Evolutionary conservation across 169 alveolate species (phyloP).

Genomic region (Perkinsus chesapeaki): DNA sequence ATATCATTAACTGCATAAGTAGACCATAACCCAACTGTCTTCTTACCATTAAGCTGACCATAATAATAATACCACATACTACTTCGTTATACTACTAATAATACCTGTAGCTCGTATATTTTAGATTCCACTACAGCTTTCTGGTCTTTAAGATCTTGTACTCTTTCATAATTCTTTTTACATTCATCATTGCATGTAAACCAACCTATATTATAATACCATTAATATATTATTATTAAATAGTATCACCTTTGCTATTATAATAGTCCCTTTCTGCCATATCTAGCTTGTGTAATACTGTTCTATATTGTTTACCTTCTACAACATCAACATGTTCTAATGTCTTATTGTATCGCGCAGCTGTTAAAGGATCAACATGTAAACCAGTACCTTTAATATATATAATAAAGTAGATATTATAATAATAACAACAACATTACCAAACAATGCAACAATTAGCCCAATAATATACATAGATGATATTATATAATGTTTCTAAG

Average conservation of each 20-base stretch:
- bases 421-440: background rate
- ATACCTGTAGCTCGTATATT: background rate
- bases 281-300: background rate
- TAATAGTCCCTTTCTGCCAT: background rate
- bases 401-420: background rate
- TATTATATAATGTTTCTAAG: background rate
- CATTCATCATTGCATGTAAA: background rate
- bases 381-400: background rate
- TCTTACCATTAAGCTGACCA: background rate
- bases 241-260: background rate
- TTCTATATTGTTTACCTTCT: background rate
- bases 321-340: background rate
- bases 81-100: background rate
- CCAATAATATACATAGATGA: background rate
- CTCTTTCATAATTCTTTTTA: background rate
- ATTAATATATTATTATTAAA: background rate
- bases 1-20: background rate
- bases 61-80: background rate
- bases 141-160: background rate
- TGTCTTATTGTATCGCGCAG: background rate
- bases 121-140: background rate
- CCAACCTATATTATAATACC: background rate
- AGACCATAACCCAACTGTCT: background rate
- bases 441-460: background rate
- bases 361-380: background rate